phyloP scores from a whole-genome alignment of 129 eudicot genomes.

The Solidago caesia region DNA sequence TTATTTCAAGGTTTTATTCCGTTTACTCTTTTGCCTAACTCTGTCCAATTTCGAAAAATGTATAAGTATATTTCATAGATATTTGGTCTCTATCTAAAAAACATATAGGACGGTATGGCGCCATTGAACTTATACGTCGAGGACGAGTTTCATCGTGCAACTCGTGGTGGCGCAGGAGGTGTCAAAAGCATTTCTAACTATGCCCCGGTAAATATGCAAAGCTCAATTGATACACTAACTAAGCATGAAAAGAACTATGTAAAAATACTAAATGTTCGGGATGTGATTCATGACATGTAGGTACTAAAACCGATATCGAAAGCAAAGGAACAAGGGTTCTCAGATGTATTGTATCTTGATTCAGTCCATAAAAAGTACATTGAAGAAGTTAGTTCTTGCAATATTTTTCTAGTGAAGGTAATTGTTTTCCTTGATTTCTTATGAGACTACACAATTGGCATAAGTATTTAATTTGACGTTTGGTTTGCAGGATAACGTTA shows the following conservation, averaged over 20 bases:
- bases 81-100: not conserved
- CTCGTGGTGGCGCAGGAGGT: slow-evolving; percentile 90
- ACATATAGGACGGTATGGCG: slow-evolving; percentile 57
- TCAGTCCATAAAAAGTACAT: slow-evolving; percentile 57
- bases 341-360: slow-evolving; percentile 87
- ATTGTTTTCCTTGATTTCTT: not conserved
- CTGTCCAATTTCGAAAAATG: not conserved
- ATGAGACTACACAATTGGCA: not conserved
- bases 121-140: slow-evolving; percentile 74
- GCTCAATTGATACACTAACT: not conserved
- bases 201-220: slow-evolving; percentile 46
- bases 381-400: slow-evolving; percentile 87
- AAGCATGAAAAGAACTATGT: not conserved
- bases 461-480: not conserved
- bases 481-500: slow-evolving; percentile 44
- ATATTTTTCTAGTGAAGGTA: slow-evolving; percentile 83
- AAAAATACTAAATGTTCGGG: not conserved
- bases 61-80: not conserved
- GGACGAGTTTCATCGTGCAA: slow-evolving; percentile 65
- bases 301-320: slow-evolving; percentile 60
- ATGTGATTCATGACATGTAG: slow-evolving; percentile 22
- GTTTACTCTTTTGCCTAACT: not conserved
- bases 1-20: slow-evolving; percentile 70
- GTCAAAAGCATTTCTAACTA: slow-evolving; percentile 84
- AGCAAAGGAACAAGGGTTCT: slow-evolving; percentile 72